Base-by-base conservation (phyloP, 805 yeast species). In the Aciculoconidium aculeatum region DNA sequence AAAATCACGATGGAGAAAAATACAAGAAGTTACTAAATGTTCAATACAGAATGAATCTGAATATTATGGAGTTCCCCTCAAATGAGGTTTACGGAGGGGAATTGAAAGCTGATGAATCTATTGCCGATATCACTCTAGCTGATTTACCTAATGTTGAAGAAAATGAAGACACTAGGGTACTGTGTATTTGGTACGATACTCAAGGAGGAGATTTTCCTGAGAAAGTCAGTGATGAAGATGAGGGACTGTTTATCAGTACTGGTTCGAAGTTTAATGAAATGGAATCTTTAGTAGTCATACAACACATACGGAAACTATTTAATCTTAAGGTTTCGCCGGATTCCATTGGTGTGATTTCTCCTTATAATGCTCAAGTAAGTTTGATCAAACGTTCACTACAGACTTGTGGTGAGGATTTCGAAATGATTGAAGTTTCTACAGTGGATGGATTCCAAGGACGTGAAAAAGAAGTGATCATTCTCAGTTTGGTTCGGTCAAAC, bases 391-490 rank as follows among this genome's bases (percentile, higher is more conserved):
- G 57, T 23, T 31, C 63, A 7, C 39, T 81, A 2, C 59, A 63
- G 17, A 38, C 41, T 6, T 59, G 57, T 27, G 28, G 19, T 7
- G 24, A 18, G 9, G 41, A 31, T 10, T 65, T 70, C 1, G 47
- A 37, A 3, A 15, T 23, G 7, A 59, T 90, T 5, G 97, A 90
- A 47, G 72, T 88, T 0, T 75, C 94, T 4, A 85, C 96, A 0
- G 90, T 90, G 4, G 98, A 90, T 58, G 96, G 96, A 1, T 92
- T 90, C 47, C 98, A 90, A 60, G 98, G 98, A 1, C 65, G 96
- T 37, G 98, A 90, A 49, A 92, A 90, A 52, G 94, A 88, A 44
- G 80, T 77, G 0, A 86, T 90, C 5, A 67, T 90, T 1, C 58
- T 92, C 8, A 70, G 92, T 2, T 53, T 90, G 31, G 96, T 90